These are phyloP conservation scores for Solanum etuberosum DNA, from an alignment of 257 asterid genomes.

Conservation along the genomic window DNA sequence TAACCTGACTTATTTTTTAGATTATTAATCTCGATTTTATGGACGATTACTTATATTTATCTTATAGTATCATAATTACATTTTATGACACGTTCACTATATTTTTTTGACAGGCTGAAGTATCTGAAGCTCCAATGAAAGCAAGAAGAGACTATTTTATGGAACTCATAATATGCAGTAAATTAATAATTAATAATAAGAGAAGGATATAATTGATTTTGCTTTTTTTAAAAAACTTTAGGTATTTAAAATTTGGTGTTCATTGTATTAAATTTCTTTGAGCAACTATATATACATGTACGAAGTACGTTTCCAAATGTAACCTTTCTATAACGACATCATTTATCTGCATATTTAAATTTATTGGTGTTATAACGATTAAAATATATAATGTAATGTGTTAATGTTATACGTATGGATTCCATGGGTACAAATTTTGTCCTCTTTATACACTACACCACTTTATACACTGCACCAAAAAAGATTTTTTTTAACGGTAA, in stretches of 20 bases:
- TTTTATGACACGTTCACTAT: background rate
- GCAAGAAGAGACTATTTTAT: background rate
- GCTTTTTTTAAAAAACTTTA: background rate
- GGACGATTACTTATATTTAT: background rate
- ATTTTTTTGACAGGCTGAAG: constrained; percentile 20
- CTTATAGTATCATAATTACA: background rate
- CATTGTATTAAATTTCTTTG: background rate
- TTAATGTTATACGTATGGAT: background rate
- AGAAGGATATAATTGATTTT: background rate
- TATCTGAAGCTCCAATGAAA: constrained; percentile 26
- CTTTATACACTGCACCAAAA: no score
- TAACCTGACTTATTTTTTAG: background rate
- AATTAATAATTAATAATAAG: background rate
- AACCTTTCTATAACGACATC: background rate
- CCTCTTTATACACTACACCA: no score
- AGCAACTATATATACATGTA: background rate
- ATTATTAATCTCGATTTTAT: background rate
- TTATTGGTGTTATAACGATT: background rate
- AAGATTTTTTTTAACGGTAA: no score
- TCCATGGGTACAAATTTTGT: background rate
- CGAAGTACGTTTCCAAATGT: background rate
- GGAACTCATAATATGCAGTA: background rate
- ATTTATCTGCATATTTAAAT: background rate
- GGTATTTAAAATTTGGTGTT: background rate
- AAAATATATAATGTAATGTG: background rate